Evolutionary conservation across 1,284 basidiomycete species (phyloP).

Genomic region (Lentinula novae-zelandiae): DNA sequence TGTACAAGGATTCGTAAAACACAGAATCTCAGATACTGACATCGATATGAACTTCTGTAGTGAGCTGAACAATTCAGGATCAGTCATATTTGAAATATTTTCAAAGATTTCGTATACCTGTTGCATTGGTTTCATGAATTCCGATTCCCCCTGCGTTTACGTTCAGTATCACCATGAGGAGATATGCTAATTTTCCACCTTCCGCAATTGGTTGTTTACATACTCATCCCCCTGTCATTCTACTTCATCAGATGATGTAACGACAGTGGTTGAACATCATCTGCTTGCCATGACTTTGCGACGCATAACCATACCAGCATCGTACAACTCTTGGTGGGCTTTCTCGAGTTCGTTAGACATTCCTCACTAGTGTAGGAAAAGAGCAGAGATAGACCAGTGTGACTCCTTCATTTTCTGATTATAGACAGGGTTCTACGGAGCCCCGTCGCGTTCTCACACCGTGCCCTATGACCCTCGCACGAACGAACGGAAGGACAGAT

Average conservation of each 20-base stretch:
- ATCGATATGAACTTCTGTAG: slow-evolving; percentile 30
- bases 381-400: not conserved
- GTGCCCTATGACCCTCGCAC: not conserved
- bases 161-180: not conserved
- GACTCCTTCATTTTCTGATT: not conserved
- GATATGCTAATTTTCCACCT: slow-evolving; percentile 18
- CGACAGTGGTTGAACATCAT: not conserved
- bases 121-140: slow-evolving; percentile 43
- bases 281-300: slow-evolving; percentile 36
- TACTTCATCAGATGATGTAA: not conserved
- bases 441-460: not conserved
- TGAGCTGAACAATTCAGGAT: slow-evolving; percentile 21
- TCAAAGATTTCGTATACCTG: slow-evolving; percentile 22
- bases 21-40: not conserved
- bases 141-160: slow-evolving; percentile 28
- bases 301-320: slow-evolving; percentile 33
- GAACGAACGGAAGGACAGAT: no score
- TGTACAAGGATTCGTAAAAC: slow-evolving; percentile 12
- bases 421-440: not conserved
- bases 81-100: not conserved
- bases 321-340: slow-evolving; percentile 35
- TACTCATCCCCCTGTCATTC: slow-evolving; percentile 34
- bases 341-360: slow-evolving; percentile 27
- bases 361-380: not conserved
- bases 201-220: slow-evolving; percentile 34